phyloP scores from a whole-genome alignment of 441 rosid species.

The Capsella rubella region DNA sequence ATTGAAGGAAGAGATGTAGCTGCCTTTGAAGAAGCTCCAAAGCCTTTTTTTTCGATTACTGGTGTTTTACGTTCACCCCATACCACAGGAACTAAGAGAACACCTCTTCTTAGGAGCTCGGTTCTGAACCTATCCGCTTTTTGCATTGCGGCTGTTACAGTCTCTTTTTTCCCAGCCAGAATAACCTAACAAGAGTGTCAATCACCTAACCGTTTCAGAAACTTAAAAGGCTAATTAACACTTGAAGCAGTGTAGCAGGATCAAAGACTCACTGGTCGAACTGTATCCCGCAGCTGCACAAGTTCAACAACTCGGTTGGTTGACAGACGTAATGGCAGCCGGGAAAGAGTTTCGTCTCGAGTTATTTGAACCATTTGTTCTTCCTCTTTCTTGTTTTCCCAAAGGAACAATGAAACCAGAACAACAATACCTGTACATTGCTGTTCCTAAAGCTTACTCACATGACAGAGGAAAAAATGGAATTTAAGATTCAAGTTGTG shows the following conservation, averaged over 20 bases:
- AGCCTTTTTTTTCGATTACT: slow-evolving; percentile 76
- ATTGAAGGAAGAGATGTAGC: slow-evolving; percentile 81
- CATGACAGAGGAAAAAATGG: slow-evolving; percentile 41
- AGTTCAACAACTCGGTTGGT: slow-evolving; percentile 92
- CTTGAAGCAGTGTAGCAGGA: background rate
- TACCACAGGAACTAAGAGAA: slow-evolving; percentile 84
- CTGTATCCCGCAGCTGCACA: slow-evolving; percentile 91
- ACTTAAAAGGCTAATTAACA: slow-evolving; percentile 60
- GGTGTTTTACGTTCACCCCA: slow-evolving; percentile 75
- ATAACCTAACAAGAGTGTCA: slow-evolving; percentile 59
- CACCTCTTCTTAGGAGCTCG: slow-evolving; percentile 86
- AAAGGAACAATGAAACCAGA: slow-evolving; percentile 70
- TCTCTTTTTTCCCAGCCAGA: slow-evolving; percentile 86
- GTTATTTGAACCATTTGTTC: slow-evolving; percentile 91
- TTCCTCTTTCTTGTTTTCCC: slow-evolving; percentile 97
- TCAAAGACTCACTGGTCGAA: slow-evolving; percentile 74
- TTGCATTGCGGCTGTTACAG: slow-evolving; percentile 67
- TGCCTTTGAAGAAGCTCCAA: slow-evolving; percentile 66
- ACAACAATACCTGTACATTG: slow-evolving; percentile 79
- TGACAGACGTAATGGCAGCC: slow-evolving; percentile 90
- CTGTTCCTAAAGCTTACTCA: slow-evolving; percentile 75
- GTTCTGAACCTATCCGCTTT: slow-evolving; percentile 89
- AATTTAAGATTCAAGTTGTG: background rate
- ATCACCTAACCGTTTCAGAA: slow-evolving; percentile 7
- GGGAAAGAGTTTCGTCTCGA: slow-evolving; percentile 86